Evolutionary conservation across 257 asterid species (phyloP), one percentile per base, ranked within the genome.

Genomic region (Solanum arcanum): DNA sequence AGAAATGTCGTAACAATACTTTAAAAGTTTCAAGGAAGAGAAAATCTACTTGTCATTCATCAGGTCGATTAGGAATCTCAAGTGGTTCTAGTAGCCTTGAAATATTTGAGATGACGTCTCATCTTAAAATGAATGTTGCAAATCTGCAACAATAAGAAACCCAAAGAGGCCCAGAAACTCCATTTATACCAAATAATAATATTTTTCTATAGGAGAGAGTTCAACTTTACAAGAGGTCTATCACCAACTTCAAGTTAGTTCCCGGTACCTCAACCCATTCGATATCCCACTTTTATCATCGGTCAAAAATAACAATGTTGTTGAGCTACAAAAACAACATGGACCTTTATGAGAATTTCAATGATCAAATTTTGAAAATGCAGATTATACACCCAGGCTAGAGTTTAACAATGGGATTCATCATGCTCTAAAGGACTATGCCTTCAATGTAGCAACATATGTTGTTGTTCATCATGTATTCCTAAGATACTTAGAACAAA

Each of bases 1-100:
- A 90, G 18, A 90, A 89, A 90, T 90, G 89, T 75, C 90, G 91
- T 20, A 84, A 87, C 12, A 35, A 88, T 35, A 83, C 75, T 5
- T 90, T 89, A 91, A 68, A 86, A 62, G 7, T 37, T 44, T 88
- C 84, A 12, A 49, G 41, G 11, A 62, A 73, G 83, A 86, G 70
- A 7, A 89, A 59, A 37, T 31, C 33, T 35, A 25, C 77, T 18
- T 20, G 3, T 39, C 29, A 21, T 5, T 7, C 39, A 27, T 33
- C 56, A 15, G 1, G 27, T 27, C 27, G 27, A 27, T 27, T 27
- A 5, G 21, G 16, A 6, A 15, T 56, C 10, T 66, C 60, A 5
- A n/a, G 39, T 27, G 41, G 42, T 42, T 84, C 86, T 23, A 66
- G 37, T 5, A 56, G 20, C 11, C 1, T 1, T 18, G 31, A 33